phyloP scores from a whole-genome alignment of 140 eudicot genomes.

The Stevia rebaudiana region DNA sequence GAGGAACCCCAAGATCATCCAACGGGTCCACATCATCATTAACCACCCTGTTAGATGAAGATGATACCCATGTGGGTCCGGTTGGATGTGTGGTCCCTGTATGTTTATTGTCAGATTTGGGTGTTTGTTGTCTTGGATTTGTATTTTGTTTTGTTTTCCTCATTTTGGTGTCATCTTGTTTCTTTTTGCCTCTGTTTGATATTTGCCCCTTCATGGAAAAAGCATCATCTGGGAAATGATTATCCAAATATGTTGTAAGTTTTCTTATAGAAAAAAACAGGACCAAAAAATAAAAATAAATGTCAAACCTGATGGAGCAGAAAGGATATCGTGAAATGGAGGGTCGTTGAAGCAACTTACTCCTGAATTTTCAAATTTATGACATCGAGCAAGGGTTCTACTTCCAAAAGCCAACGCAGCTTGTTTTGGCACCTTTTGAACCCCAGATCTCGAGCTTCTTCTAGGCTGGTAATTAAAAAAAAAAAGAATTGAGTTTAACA shows the following conservation, averaged over 20 bases:
- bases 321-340: constrained; percentile 52
- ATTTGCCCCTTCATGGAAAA: constrained; percentile 48
- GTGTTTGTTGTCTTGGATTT: constrained; percentile 55
- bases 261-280: not conserved
- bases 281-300: not conserved
- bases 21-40: constrained; percentile 43
- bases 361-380: constrained; percentile 51
- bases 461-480: constrained; percentile 43
- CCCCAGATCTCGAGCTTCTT: constrained; percentile 52
- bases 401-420: constrained; percentile 62
- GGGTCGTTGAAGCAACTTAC: constrained; percentile 70
- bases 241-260: not conserved
- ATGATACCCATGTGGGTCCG: constrained; percentile 11
- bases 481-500: not conserved
- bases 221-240: constrained; percentile 45
- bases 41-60: constrained; percentile 11
- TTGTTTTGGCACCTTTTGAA: constrained; percentile 54
- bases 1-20: constrained; percentile 37
- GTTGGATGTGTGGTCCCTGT: constrained; percentile 23
- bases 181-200: constrained; percentile 68
- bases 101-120: constrained; percentile 22
- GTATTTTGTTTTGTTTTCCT: constrained; percentile 47
- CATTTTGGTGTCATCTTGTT: constrained; percentile 50
- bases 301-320: constrained; percentile 43
- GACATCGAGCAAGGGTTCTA: constrained; percentile 59